phyloP scores from a whole-genome alignment of 2,329 filamentous ascomycete species.

The Diplodia corticola region DNA sequence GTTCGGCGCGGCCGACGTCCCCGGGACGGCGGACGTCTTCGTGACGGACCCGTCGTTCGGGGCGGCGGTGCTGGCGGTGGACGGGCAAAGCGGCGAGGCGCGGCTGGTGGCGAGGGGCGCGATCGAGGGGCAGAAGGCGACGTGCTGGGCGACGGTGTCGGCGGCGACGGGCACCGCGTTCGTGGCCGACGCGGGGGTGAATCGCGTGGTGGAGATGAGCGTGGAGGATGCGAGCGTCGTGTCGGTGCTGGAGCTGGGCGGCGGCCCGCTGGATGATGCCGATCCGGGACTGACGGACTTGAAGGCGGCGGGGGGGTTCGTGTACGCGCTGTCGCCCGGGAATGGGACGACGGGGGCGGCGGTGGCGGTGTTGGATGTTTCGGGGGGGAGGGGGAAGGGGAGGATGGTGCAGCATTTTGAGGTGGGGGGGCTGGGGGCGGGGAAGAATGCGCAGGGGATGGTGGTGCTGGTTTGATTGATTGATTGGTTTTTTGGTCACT shows the following conservation, averaged over 20 bases:
- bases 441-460: conserved; percentile 41
- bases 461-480: conserved; percentile 31
- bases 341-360: conserved; percentile 45
- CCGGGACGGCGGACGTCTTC: conserved; percentile 49
- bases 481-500: too few species aligned
- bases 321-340: conserved; percentile 60
- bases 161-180: conserved; percentile 53
- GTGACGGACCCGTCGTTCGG: conserved; percentile 62
- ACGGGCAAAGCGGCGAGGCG: conserved; percentile 34
- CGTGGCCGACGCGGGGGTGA: conserved; percentile 57
- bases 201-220: conserved; percentile 60
- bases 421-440: conserved; percentile 30
- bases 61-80: conserved; percentile 50
- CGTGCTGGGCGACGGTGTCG: conserved; percentile 60
- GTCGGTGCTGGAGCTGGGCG: conserved; percentile 42
- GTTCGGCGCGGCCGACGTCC: conserved; percentile 55
- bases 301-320: conserved; percentile 51
- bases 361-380: conserved; percentile 44
- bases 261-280: conserved; percentile 44
- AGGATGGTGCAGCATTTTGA: conserved; percentile 43
- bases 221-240: conserved; percentile 51
- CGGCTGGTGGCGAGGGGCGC: conserved; percentile 39
- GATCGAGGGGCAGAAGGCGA: conserved; percentile 55
- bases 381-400: conserved; percentile 28
- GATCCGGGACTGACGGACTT: conserved; percentile 60